Base-by-base conservation (phyloP, 2,329 filamentous ascomycete genomes). In the Ustulina deusta region DNA sequence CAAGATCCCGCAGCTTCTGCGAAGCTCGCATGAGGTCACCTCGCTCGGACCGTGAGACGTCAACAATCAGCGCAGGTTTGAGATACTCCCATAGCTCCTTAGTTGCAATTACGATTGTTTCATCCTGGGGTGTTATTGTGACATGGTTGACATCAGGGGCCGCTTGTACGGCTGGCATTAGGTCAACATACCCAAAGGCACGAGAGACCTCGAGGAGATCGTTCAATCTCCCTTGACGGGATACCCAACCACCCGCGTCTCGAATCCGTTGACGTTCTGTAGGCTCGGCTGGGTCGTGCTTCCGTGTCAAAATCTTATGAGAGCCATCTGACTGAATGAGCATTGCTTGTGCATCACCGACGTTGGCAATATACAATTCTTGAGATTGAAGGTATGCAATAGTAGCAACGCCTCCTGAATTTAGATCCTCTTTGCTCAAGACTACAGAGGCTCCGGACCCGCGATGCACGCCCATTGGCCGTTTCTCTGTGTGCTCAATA, bases 41-140 rank as follows among this genome's bases (percentile, higher is more conserved):
- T 6, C 94, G 90, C 79, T 97, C 95, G 27, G 91, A 91, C 69
- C 94, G 88, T 20, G 93, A 94, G 61, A 98, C 90, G 78, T 99
- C 97, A 27, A 97, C 94, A 9, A 97, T 92, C 61, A 98, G 88
- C 62, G 96, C 93, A 1, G 94, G 93, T 0, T 92, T 91, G 11
- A 99, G 86, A 78, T 94, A 97, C 71, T 98, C 94, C 96, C 96
- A 99, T 10, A 99, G 87, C 77, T 99, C 95, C 71, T 90, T 90
- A 6, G 94, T 97, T 2, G 94, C 96, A 66, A 99, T 85, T 59
- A 99, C 82, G 61, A 99, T 91, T 82, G 97, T 95, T 79, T 99
- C 96, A 77, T 99, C 95, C 65, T 93, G 90, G 71, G 97, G 93
- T 55, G 90, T 90, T 62, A 98, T 86, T 0, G 89, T 91, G 69